Evolutionary conservation across 2,329 filamentous ascomycete genomes (phyloP), one percentile per base, ranked within the genome.

Genomic region (Pseudogymnoascus verrucosus): DNA sequence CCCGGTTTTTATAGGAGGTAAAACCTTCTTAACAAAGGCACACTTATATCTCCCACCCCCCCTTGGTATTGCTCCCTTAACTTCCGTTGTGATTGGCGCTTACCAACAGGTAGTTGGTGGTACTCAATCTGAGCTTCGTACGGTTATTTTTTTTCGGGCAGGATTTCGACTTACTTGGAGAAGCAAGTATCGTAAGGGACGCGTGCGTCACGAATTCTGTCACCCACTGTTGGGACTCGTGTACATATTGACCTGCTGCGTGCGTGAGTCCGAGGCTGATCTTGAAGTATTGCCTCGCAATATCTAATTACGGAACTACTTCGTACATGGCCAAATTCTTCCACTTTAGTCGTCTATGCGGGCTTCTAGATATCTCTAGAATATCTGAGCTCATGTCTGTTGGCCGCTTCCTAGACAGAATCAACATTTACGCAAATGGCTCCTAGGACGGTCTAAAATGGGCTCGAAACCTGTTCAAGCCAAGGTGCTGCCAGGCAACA

Each of bases 61-160:
- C 14, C 63, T 65, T 44, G 60, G 39, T 21, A 42, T 42, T 65
- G 61, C 37, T 11, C 60, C 51, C 62, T 65, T n/a, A 62, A 60
- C 10, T 54, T 62, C 11, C 16, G 6, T 39, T 64, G 39, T 28
- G 63, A 42, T 66, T 54, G 57, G 26, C 23, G 54, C 36, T 42
- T 21, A 42, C 39, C 39, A 42, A 42, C 39, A 42, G 39, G 59
- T 37, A 65, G 21, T 26, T 66, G 26, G 47, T 60, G 28, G n/a
- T 64, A 61, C 26, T 34, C 62, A 19, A 66, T 66, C 59, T 66
- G 42, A 47, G 63, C 44, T 23, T 66, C 44, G 23, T 62, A 63
- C 4, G 14, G 28, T 37, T 42, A n/a, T 23, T 23, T 23, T 42
- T 42, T 64, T 47, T 61, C 65, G 34, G n/a, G 64, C 61, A 14